phyloP scores from a whole-genome alignment of 2,329 filamentous ascomycete species.

The Myriosclerotinia duriaeana region DNA sequence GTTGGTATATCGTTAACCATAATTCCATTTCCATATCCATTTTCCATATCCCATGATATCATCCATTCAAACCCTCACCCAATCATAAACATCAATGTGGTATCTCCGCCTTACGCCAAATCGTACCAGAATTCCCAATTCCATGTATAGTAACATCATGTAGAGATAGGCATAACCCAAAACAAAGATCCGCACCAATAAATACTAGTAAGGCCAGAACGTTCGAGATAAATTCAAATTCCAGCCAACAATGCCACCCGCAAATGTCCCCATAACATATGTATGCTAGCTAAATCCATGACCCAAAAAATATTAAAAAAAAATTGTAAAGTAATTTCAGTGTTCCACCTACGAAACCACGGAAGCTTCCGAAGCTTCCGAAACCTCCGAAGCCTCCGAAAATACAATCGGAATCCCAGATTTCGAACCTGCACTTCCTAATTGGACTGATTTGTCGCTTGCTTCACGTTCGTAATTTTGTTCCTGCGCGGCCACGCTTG shows the following conservation, averaged over 20 bases:
- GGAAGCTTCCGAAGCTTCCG: background rate
- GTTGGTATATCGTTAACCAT: background rate
- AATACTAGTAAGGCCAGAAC: background rate
- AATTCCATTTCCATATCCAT: background rate
- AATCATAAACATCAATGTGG: background rate
- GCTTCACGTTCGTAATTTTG: slow-evolving; percentile 19
- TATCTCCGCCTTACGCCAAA: slow-evolving; percentile 13
- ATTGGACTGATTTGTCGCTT: slow-evolving; percentile 17
- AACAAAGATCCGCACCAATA: background rate
- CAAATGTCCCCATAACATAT: background rate
- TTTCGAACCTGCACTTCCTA: slow-evolving; percentile 11
- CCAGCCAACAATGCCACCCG: background rate
- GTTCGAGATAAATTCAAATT: background rate
- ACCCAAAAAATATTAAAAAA: background rate
- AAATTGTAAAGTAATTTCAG: background rate
- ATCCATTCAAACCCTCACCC: background rate
- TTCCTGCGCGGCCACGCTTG: slow-evolving; percentile 1
- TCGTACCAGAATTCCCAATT: background rate
- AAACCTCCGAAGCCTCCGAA: background rate
- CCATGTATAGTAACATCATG: background rate
- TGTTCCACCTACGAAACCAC: background rate
- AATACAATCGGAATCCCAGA: background rate
- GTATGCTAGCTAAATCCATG: background rate
- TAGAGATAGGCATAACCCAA: background rate
- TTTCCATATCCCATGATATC: slow-evolving; percentile 5